Evolutionary conservation across 2,329 filamentous ascomycete genomes (phyloP).

Genomic region (Paraconiothyrium sp.): DNA sequence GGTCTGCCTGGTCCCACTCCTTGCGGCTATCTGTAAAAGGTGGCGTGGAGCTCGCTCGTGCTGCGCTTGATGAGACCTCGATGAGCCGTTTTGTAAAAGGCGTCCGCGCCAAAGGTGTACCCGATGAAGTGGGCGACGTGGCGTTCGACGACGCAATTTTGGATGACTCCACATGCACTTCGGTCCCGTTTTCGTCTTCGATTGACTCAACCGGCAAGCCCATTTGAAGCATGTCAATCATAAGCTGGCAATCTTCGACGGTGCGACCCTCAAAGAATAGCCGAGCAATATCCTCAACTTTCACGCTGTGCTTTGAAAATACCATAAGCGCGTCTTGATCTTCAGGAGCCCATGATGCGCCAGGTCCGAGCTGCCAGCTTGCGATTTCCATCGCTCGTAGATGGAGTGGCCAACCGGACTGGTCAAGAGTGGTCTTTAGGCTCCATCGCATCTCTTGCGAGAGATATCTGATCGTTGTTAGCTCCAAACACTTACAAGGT

Average conservation of each 20-base stretch:
- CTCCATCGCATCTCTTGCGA: neutral
- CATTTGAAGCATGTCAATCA: neutral
- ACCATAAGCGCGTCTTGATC: constrained; percentile 2
- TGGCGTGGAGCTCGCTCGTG: neutral
- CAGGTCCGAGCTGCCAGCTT: neutral
- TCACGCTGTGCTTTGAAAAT: neutral
- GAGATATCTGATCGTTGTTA: constrained; percentile 3
- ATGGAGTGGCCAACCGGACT: constrained; percentile 5
- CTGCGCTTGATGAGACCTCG: neutral
- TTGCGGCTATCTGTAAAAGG: constrained; percentile 3
- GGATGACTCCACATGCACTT: neutral
- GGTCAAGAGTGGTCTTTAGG: neutral
- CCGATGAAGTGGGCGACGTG: neutral
- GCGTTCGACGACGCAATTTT: neutral
- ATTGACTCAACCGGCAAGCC: neutral
- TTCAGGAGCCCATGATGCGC: neutral
- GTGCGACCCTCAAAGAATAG: constrained; percentile 10
- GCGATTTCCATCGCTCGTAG: neutral
- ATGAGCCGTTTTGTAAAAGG: neutral
- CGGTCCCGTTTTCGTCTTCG: neutral
- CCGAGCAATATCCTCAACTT: neutral
- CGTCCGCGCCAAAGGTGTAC: neutral
- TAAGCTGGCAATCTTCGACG: neutral
- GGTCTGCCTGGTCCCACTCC: constrained; percentile 2
- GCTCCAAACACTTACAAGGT: neutral